Conservation (phyloP, 1,284 basidiomycete genomes). For the Cutaneotrichosporon cavernicola region DNA sequence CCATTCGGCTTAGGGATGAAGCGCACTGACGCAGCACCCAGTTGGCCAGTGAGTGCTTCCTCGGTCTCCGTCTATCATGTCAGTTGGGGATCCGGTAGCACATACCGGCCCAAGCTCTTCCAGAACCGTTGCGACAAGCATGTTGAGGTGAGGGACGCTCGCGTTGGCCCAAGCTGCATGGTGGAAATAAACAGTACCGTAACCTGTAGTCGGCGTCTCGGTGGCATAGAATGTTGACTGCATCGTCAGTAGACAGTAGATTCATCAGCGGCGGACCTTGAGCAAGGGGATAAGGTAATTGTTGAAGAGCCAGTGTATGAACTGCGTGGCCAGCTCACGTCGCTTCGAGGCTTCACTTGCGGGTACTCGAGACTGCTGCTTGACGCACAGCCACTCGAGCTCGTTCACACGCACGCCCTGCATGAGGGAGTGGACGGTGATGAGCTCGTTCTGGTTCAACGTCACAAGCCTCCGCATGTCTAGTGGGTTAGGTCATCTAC, state of each 20-base stretch:
- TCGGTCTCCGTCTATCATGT: neutral
- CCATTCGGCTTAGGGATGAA: conserved; percentile 92
- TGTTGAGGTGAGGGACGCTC: conserved; percentile 73
- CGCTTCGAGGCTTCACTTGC: conserved; percentile 71
- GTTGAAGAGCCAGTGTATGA: conserved; percentile 91
- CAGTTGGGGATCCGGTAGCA: neutral
- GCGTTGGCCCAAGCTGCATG: conserved; percentile 90
- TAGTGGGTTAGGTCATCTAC: conserved; percentile 42
- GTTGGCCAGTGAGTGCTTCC: conserved; percentile 21
- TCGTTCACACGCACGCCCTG: conserved; percentile 74
- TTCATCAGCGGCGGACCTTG: conserved; percentile 57
- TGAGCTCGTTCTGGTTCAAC: conserved; percentile 73
- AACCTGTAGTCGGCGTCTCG: conserved; percentile 83
- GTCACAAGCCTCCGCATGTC: conserved; percentile 71
- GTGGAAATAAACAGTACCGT: conserved; percentile 84
- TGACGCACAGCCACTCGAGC: conserved; percentile 71
- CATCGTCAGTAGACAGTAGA: conserved; percentile 5
- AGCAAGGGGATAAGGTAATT: conserved; percentile 77
- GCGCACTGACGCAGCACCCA: conserved; percentile 63
- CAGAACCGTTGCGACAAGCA: conserved; percentile 57
- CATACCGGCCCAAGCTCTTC: conserved; percentile 45
- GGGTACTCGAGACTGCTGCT: conserved; percentile 49
- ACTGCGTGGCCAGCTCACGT: conserved; percentile 74
- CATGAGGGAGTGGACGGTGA: conserved; percentile 74
- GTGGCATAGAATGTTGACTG: conserved; percentile 94